phyloP scores from a whole-genome alignment of 2,329 filamentous ascomycete genomes.

The Cordyceps cicadae region DNA sequence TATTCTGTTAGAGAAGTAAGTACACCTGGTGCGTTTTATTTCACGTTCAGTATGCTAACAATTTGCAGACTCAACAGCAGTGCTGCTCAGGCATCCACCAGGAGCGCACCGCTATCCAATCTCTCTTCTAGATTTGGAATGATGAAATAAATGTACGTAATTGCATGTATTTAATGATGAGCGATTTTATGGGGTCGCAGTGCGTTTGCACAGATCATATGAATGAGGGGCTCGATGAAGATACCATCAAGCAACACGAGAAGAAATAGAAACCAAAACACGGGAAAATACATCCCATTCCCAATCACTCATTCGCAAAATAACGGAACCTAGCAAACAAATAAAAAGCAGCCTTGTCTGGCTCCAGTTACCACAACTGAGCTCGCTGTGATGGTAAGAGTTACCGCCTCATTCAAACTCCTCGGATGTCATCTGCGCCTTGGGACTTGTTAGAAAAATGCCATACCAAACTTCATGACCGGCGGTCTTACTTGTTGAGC shows the following conservation, averaged over 20 bases:
- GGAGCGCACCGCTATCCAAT: slow-evolving; percentile 57
- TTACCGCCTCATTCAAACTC: slow-evolving; percentile 33
- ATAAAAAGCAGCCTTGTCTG: neutral
- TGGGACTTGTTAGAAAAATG: slow-evolving; percentile 13
- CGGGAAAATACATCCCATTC: neutral
- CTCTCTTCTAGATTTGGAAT: slow-evolving; percentile 71
- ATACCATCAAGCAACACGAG: neutral
- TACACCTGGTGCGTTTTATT: neutral
- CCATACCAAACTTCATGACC: neutral
- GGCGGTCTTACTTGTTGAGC: slow-evolving; percentile 64
- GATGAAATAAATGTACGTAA: slow-evolving; percentile 32
- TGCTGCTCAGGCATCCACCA: slow-evolving; percentile 49
- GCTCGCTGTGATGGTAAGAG: neutral
- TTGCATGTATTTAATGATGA: slow-evolving; percentile 11
- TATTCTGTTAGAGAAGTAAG: slow-evolving; percentile 81
- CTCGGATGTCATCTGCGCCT: slow-evolving; percentile 38
- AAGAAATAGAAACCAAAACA: neutral
- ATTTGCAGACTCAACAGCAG: slow-evolving; percentile 49
- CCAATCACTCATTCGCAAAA: neutral
- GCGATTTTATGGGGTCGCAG: neutral
- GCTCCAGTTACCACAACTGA: neutral
- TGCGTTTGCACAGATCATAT: neutral
- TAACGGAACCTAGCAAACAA: neutral
- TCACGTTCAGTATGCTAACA: slow-evolving; percentile 18
- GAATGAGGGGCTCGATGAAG: neutral